Base-by-base conservation (phyloP, 2,329 filamentous ascomycete species). In the Fusarium papillatum region DNA sequence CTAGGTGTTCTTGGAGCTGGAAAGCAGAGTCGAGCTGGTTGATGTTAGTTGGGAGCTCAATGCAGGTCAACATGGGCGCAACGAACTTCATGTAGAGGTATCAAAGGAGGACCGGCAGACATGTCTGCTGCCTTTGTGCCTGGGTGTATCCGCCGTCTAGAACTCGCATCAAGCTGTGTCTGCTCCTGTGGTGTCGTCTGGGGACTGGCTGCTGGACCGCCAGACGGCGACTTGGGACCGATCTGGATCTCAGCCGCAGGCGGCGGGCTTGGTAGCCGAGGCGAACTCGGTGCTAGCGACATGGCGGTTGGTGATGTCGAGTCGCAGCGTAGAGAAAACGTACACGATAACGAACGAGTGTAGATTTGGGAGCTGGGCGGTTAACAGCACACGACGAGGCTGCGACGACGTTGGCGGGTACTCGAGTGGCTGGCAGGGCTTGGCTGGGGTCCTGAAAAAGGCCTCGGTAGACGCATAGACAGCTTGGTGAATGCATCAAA, bases 241-340 rank as follows among this genome's bases (percentile, higher is more conserved):
- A 98, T 93, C 86, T 98, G 96, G 78, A 98, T 97, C 85, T 99
- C 97, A 73, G 96, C 95, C 69, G 97, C 93, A 39, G 97, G 97
- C 70, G 97, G 97, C 72, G 97, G 97, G 84, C 95, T 98, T 71
- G 97, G 97, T 64, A 99, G 92, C 82, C 97, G 94, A 75, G 97
- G 96, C 60, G 96, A 98, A 85, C 92, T 96, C 74, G 95, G 93
- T 78, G 90, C 86, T 74, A 91, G 84, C 76, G 90, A 87, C 90
- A 92, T 91, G 76, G 76, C 84, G 38, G 41, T 64, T 34, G 60
- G 59, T 64, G 59, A 38, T 64, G 70, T 63, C 36, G 68, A 55
- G 66, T 69, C 48, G 71, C 50, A 55, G 62, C 53, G 66, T 62
- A 62, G 55, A 55, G 7, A 57, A 68, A 66, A 34, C 26, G 68